Base-by-base conservation (phyloP, 2,329 filamentous ascomycete species). In the Penicillium griseofulvum region DNA sequence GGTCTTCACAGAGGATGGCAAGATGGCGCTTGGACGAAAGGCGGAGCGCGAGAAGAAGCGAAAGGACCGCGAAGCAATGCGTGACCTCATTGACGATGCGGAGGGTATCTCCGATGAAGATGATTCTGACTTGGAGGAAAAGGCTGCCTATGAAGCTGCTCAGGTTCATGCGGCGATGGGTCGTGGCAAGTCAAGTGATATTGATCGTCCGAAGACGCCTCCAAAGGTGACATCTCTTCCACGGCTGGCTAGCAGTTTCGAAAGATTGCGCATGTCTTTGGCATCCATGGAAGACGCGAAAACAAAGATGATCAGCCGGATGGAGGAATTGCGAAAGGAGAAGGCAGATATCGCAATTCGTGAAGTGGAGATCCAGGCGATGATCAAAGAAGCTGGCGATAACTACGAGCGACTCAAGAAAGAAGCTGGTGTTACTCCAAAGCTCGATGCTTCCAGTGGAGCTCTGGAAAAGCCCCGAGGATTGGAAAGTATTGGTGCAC, bases 111-210 rank as follows among this genome's bases (percentile, higher is more conserved):
- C 82, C 9, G 83, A 82, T 2, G 84, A 84, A 8, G 85, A 76
- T 39, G 89, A 93, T 60, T 84, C 82, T 1, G 84, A 87, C 59
- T 72, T 80, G 36, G 83, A 84, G 62, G 77, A 83, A 16, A 86
- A 87, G 54, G 90, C 88, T 2, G 92, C 90, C 0, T 97, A 96
- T 74, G 92, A 96, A 72, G 84, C 86, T 11, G 87, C 90, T 5
- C 93, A 97, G 76, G 92, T 90, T 9, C 83, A 88, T 19, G 89
- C 90, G 4, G 93, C 91, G n/a, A 88, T 94, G 76, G 92, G 76
- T 43, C 71, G 72, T 42, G 64, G 77, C 36, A 75, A 75, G 51
- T 73, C 74, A 58, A 62, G 58, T 48, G 55, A 48, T 38, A 59
- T 59, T 33, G 60, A 69, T 44, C 69, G 79, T 38, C 74, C 78